A percentile compares a stretch with the other conserved stretches of the same genome.
phyloP scores from a whole-genome alignment of 257 asterid genomes.

The Solanum phureja region DNA sequence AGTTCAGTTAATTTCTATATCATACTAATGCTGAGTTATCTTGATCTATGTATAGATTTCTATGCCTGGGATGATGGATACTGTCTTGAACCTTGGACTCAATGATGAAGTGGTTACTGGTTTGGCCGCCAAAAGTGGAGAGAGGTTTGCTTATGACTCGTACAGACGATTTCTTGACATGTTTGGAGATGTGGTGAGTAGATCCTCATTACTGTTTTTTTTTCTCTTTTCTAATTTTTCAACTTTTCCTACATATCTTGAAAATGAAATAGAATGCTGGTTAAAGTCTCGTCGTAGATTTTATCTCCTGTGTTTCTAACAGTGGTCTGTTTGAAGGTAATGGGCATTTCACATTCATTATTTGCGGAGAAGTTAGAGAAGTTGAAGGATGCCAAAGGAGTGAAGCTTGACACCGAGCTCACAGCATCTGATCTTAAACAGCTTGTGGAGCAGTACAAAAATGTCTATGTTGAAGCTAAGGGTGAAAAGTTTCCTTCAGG shows the following conservation, averaged over 20 bases:
- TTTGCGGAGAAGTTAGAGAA: slow-evolving; percentile 72
- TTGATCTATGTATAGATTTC: slow-evolving; percentile 39
- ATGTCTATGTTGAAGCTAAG: slow-evolving; percentile 58
- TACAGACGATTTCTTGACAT: slow-evolving; percentile 87
- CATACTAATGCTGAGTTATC: background rate
- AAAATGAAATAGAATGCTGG: background rate
- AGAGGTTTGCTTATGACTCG: slow-evolving; percentile 85
- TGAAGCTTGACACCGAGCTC: slow-evolving; percentile 69
- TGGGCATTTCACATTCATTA: slow-evolving; percentile 77
- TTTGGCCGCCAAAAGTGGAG: slow-evolving; percentile 87
- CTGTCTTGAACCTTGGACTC: slow-evolving; percentile 87
- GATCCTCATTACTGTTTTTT: background rate
- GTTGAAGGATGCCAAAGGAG: slow-evolving; percentile 46
- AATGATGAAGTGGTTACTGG: slow-evolving; percentile 81
- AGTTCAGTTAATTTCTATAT: background rate
- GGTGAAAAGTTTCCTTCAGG: slow-evolving; percentile 91
- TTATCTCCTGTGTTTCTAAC: background rate
- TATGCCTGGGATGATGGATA: slow-evolving; percentile 99
- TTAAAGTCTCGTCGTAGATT: background rate
- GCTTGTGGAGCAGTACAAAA: slow-evolving; percentile 79
- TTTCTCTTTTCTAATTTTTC: background rate
- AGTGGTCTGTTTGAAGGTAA: slow-evolving; percentile 37
- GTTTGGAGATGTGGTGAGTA: slow-evolving; percentile 89
- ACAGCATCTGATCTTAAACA: slow-evolving; percentile 77
- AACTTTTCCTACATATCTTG: background rate